These are phyloP conservation scores for Yarrowia sp. DNA, from an alignment of 805 yeast species.

Conservation along the genomic window DNA sequence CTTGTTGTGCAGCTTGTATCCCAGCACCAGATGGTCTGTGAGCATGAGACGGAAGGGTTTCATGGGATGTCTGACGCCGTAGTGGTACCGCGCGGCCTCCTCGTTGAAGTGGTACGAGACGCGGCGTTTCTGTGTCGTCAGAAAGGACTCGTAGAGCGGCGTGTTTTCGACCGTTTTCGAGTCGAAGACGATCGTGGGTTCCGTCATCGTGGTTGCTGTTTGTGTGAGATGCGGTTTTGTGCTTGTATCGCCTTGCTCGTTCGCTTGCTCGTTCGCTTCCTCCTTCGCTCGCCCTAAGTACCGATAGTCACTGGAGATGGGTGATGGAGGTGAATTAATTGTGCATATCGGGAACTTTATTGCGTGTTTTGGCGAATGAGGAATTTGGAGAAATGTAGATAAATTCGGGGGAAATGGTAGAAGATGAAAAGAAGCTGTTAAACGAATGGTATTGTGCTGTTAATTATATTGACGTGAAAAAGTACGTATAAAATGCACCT, in stretches of 20 bases:
- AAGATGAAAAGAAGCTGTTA: too few relatives aligned
- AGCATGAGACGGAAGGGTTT: conserved; percentile 92
- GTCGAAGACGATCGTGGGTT: conserved; percentile 45
- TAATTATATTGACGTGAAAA: too few relatives aligned
- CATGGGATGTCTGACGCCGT: conserved; percentile 97
- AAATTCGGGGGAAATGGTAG: neutral
- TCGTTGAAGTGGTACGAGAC: conserved; percentile 90
- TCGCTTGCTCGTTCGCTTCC: too few relatives aligned
- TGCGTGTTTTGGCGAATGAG: too few relatives aligned
- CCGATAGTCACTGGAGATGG: neutral
- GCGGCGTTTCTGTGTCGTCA: conserved; percentile 36
- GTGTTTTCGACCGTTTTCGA: conserved; percentile 43
- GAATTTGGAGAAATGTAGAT: too few relatives aligned
- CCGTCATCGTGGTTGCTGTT: conserved; percentile 21
- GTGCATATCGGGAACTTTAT: neutral
- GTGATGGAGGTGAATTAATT: conserved; percentile 18
- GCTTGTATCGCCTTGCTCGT: neutral
- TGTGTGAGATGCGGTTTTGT: neutral
- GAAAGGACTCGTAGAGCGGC: conserved; percentile 50
- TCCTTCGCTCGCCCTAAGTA: too few relatives aligned
- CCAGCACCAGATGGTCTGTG: conserved; percentile 85
- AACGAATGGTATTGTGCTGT: too few relatives aligned
- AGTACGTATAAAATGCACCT: too few relatives aligned
- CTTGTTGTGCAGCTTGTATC: conserved; percentile 78
- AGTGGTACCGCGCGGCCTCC: conserved; percentile 75